phyloP scores from a whole-genome alignment of 2,329 filamentous ascomycete species.

The Neurospora sp. region DNA sequence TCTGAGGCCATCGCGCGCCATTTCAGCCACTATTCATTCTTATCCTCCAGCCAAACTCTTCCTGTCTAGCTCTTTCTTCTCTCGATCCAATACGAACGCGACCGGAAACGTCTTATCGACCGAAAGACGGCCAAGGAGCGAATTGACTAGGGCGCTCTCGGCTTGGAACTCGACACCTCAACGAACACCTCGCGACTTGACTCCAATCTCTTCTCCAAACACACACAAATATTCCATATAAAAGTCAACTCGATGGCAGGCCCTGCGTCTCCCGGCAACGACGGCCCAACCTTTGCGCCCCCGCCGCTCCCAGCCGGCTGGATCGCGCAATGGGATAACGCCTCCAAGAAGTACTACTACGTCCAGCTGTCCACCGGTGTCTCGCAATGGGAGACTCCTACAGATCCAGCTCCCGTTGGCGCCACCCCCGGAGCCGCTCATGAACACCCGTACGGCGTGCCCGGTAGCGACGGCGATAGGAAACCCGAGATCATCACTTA shows the following conservation, averaged over 20 bases:
- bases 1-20: neutral
- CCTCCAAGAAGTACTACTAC: constrained; percentile 58
- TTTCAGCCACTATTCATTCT: neutral
- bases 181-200: neutral
- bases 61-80: neutral
- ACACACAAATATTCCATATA: neutral
- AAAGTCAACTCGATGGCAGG: constrained; percentile 36
- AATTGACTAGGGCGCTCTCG: neutral
- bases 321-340: constrained; percentile 61
- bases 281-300: constrained; percentile 50
- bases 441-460: constrained; percentile 55
- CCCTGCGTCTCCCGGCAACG: constrained; percentile 46
- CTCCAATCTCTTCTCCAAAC: neutral
- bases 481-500: constrained; percentile 49
- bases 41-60: neutral
- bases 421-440: constrained; percentile 45
- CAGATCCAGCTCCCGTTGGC: constrained; percentile 51
- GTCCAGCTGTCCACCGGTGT: constrained; percentile 63
- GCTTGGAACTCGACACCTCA: neutral
- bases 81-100: neutral
- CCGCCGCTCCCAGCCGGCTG: constrained; percentile 54
- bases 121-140: neutral
- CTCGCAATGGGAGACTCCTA: constrained; percentile 67
- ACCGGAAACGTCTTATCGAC: neutral
- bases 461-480: constrained; percentile 18